Evolutionary conservation across 306 rosid species (phyloP).

Genomic region (Quercus gilva): DNA sequence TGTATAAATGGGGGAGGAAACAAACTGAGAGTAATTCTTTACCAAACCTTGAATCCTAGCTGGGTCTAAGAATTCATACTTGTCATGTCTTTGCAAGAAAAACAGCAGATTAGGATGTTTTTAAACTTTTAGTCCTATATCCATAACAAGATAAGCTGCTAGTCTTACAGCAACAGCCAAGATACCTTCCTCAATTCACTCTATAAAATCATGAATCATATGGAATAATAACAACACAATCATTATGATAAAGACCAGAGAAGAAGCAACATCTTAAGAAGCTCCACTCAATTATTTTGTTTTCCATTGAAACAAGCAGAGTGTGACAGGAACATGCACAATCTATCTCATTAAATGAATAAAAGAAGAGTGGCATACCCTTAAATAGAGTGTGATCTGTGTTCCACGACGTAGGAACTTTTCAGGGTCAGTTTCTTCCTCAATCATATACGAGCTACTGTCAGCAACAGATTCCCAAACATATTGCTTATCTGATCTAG

Average conservation of each 20-base stretch:
- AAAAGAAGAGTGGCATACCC: slow-evolving; percentile 43
- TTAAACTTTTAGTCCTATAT: too few relatives aligned
- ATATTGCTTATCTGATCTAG: slow-evolving; percentile 85
- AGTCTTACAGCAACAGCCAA: neutral
- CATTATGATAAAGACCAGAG: neutral
- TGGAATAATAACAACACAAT: neutral
- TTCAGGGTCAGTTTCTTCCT: slow-evolving; percentile 91
- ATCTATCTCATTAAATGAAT: neutral
- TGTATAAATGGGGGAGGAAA: slow-evolving; percentile 89
- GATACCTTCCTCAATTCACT: neutral
- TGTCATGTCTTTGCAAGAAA: slow-evolving; percentile 68
- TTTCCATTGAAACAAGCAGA: neutral
- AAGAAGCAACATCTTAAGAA: neutral
- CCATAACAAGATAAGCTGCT: neutral
- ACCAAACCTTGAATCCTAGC: slow-evolving; percentile 81
- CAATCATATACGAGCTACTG: slow-evolving; percentile 81
- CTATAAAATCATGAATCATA: neutral
- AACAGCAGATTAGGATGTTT: neutral
- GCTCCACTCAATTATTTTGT: neutral
- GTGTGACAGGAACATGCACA: neutral
- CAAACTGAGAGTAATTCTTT: slow-evolving; percentile 96
- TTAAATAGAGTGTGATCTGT: slow-evolving; percentile 80
- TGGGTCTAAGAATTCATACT: slow-evolving; percentile 91
- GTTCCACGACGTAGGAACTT: slow-evolving; percentile 79
- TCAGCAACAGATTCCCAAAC: slow-evolving; percentile 90